Conservation (phyloP, 2,329 filamentous ascomycete species). For the Thermomyces lanuginosus region DNA sequence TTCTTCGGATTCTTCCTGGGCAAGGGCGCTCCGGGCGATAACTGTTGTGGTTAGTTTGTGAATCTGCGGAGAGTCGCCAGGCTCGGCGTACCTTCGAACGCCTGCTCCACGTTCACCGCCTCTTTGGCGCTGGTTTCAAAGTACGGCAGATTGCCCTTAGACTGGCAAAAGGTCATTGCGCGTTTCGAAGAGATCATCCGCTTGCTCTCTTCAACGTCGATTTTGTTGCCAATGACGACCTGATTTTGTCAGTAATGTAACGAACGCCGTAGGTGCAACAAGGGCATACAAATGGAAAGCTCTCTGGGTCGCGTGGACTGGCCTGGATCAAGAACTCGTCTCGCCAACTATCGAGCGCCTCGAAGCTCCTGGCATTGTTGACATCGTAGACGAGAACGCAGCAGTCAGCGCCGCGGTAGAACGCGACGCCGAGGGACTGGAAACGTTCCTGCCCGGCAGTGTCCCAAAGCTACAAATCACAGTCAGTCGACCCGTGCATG, state of each 20-base stretch:
- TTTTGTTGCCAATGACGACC: slow-evolving; percentile 97
- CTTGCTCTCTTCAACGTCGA: slow-evolving; percentile 96
- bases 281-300: slow-evolving; percentile 81
- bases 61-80: no score
- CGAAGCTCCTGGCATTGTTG: slow-evolving; percentile 98
- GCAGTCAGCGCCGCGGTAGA: slow-evolving; percentile 94
- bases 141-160: slow-evolving; percentile 92
- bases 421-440: slow-evolving; percentile 90
- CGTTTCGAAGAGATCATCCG: slow-evolving; percentile 91
- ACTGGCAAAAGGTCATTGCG: slow-evolving; percentile 93
- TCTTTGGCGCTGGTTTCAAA: slow-evolving; percentile 99
- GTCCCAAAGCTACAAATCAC: slow-evolving; percentile 66
- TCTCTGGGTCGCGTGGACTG: slow-evolving; percentile 87
- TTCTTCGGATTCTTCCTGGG: slow-evolving; percentile 94
- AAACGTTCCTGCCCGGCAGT: slow-evolving; percentile 95
- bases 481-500: slow-evolving; percentile 3
- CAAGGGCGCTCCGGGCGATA: slow-evolving; percentile 86
- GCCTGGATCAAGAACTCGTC: slow-evolving; percentile 98
- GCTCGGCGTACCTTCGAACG: slow-evolving; percentile 57
- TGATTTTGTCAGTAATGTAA: slow-evolving; percentile 19
- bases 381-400: slow-evolving; percentile 97
- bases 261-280: no score
- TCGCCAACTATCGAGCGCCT: slow-evolving; percentile 93
- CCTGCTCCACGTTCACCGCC: slow-evolving; percentile 90
- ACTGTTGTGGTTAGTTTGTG: slow-evolving; percentile 38